phyloP scores from a whole-genome alignment of 2,329 filamentous ascomycete genomes.

The Aspergillus pseudoviridinutans region DNA sequence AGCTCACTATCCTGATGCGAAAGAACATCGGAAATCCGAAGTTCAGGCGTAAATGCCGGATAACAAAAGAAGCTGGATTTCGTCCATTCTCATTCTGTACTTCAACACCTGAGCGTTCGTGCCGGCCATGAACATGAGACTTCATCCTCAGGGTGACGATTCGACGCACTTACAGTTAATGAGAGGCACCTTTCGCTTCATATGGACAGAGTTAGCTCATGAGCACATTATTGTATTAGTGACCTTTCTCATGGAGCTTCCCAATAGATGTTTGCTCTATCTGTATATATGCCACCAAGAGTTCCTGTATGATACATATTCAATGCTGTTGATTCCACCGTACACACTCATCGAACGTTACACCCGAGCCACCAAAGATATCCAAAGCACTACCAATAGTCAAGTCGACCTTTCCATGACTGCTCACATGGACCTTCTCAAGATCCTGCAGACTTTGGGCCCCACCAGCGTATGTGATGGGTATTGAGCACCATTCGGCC shows the following conservation, averaged over 20 bases:
- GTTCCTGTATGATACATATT: conserved; percentile 5
- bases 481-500: conserved; percentile 82
- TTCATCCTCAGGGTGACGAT: not conserved
- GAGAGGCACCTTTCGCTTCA: not conserved
- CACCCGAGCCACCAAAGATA: conserved; percentile 85
- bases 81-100: not conserved
- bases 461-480: conserved; percentile 96
- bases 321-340: conserved; percentile 66
- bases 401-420: conserved; percentile 77
- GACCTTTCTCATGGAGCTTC: not conserved
- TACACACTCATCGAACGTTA: conserved; percentile 85
- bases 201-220: not conserved
- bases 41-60: not conserved
- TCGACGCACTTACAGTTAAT: not conserved
- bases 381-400: conserved; percentile 96
- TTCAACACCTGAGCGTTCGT: not conserved
- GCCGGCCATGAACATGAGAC: too few species aligned
- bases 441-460: conserved; percentile 78
- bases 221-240: not conserved
- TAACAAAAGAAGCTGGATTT: not conserved
- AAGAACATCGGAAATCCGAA: not conserved
- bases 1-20: conserved; percentile 43
- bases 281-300: not conserved
- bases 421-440: conserved; percentile 73
- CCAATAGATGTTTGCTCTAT: not conserved